phyloP scores from a whole-genome alignment of 2,329 filamentous ascomycete species.

The Pseudogymnoascus sp. region DNA sequence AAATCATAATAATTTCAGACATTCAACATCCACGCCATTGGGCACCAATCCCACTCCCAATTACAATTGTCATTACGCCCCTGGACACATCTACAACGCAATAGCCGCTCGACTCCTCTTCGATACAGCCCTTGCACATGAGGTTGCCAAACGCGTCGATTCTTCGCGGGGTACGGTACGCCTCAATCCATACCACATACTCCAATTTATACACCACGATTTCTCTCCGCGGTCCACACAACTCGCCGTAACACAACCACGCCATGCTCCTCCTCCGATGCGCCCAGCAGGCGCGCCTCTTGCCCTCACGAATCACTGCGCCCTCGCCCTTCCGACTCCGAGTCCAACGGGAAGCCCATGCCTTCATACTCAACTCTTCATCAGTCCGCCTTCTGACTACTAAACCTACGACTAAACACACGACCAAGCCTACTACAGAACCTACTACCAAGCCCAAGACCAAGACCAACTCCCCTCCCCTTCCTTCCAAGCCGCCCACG shows the following conservation, averaged over 20 bases:
- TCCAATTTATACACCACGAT: background rate
- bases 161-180: conserved; percentile 3
- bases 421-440: background rate
- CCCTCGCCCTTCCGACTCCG: background rate
- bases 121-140: background rate
- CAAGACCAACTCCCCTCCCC: background rate
- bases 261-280: background rate
- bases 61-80: background rate
- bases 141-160: background rate
- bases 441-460: background rate
- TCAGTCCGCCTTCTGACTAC: background rate
- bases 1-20: background rate
- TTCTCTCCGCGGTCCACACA: too few relatives aligned
- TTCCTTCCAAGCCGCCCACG: background rate
- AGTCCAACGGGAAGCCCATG: background rate
- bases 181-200: background rate
- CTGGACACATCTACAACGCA: background rate
- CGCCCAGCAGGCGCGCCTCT: background rate
- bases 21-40: background rate
- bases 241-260: background rate
- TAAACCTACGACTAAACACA: background rate
- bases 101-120: background rate
- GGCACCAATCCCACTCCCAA: background rate
- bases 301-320: background rate
- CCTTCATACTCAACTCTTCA: background rate